Base-by-base conservation (phyloP, 2,329 filamentous ascomycete species). In the Fusarium miscanthi region DNA sequence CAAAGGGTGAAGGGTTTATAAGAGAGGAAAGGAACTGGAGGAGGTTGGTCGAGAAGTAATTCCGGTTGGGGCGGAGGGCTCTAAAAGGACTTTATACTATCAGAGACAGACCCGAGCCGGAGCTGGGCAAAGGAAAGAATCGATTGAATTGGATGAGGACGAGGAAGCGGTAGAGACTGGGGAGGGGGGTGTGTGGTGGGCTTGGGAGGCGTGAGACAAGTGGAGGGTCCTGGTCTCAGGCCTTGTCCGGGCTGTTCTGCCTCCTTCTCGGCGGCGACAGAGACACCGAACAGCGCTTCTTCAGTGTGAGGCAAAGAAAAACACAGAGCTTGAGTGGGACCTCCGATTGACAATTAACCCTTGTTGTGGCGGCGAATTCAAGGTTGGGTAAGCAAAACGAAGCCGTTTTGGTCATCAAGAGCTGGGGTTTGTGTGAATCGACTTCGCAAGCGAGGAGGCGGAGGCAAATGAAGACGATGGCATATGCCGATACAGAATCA, bases 21-120 rank as follows among this genome's bases (percentile, higher is more conserved):
- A 52, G 41, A 37, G 33, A 35, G 54, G 54, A 43, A 63, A 70
- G 49, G 57, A 59, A 45, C 51, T 61, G 66, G 60, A 61, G 62
- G 59, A 73, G 65, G 60, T 65, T 69, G 70, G 48, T 62, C 56
- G 53, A 72, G 45, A 65, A 64, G 25, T 42, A 38, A 42, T 17
- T 38, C 27, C 57, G 60, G 76, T 72, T 76, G 76, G 72, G 68
- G 76, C 54, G 73, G 73, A 73, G 76, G 75, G 59, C 48, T 74
- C 66, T 63, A 72, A 76, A 77, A 72, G 76, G 69, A 53, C 69
- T 78, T 78, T 78, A 78, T 78, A 69, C 65, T 53, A 78, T 74
- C 69, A 76, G 69, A 69, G 35, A 70, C 70, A 76, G 69, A 70
- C 37, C 67, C 66, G 63, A 69, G 67, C 70, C 56, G 61, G 75